Base-by-base conservation (phyloP, 495 filamentous ascomycete genomes). In the Aspergillus nidulans region DNA sequence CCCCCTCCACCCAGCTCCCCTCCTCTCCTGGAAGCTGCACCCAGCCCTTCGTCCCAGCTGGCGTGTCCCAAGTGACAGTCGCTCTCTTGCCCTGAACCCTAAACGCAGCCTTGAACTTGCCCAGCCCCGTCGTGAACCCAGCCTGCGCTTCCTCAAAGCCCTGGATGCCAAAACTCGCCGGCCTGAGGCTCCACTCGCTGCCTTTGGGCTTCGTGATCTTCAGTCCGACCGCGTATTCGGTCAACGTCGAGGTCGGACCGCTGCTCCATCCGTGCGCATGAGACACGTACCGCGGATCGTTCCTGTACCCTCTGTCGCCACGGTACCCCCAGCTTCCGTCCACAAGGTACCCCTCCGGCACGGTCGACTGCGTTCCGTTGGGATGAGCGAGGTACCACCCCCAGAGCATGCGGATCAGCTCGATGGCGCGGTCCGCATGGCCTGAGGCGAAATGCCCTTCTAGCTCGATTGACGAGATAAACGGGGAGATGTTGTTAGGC, bases 241-340 rank as follows among this genome's bases (percentile, higher is more conserved):
- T 79, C 26, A 87, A 64, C 9, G 76, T 74, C 8, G 73, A 75
- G 7, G 82, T 86, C 4, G 83, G 83, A 9, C 82, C 81, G 4
- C 78, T 71, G 0, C 78, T 71, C 83, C 83, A 86, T 0, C 83
- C 83, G 58, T 86, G 84, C 0, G 83, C 77, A 53, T 85, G 83
- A 4, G 70, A 73, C 16, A 73, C 63, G 53, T 75, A 73, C 2
- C 70, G 70, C 9, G 64, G 41, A 36, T 75, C 69, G 49, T 69
- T 64, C 25, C 43, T 20, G 44, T 72, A 75, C 13, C 70, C 72
- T 20, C 69, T 61, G 38, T 70, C 74, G 40, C 77, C 76, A 6
- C 81, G 69, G 61, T 87, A 86, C 36, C 81, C 78, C 25, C 82
- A 66, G 20, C 75, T 66, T 19, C 82, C 83, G 62, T 84, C 77